phyloP scores from a whole-genome alignment of 306 rosid genomes.

The Cicer yamashitae region DNA sequence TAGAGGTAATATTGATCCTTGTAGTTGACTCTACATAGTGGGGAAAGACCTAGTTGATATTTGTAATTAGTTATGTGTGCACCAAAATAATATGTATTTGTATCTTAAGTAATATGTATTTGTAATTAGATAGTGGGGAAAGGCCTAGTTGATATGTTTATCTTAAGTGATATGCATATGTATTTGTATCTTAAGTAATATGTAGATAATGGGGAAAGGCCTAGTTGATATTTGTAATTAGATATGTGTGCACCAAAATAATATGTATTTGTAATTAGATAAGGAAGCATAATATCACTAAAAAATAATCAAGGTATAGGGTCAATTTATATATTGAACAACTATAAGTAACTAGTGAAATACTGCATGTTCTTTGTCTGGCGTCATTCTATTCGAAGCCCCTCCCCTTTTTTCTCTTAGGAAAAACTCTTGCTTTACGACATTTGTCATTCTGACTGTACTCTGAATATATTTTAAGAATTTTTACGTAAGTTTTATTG shows the following conservation, averaged over 20 bases:
- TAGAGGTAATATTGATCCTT: neutral
- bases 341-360: neutral
- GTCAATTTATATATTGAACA: conserved; percentile 2
- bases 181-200: too few relatives aligned
- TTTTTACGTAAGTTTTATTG: neutral
- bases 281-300: neutral
- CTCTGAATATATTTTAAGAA: neutral
- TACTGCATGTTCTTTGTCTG: conserved; percentile 16
- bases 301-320: neutral
- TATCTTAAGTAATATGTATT: neutral
- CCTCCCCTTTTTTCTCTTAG: neutral
- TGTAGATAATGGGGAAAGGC: neutral
- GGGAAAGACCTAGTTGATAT: neutral
- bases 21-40: neutral
- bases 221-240: neutral
- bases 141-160: neutral
- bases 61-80: neutral
- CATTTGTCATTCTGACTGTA: neutral
- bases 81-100: neutral
- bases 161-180: too few relatives aligned
- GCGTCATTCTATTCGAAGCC: neutral
- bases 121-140: neutral
- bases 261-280: neutral
- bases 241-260: neutral
- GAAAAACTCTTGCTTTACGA: neutral